A percentile compares a stretch with the other conserved stretches of the same genome.
Evolutionary conservation across 2,329 filamentous ascomycete species (phyloP).

Genomic region (Zymoseptoria passerinii): DNA sequence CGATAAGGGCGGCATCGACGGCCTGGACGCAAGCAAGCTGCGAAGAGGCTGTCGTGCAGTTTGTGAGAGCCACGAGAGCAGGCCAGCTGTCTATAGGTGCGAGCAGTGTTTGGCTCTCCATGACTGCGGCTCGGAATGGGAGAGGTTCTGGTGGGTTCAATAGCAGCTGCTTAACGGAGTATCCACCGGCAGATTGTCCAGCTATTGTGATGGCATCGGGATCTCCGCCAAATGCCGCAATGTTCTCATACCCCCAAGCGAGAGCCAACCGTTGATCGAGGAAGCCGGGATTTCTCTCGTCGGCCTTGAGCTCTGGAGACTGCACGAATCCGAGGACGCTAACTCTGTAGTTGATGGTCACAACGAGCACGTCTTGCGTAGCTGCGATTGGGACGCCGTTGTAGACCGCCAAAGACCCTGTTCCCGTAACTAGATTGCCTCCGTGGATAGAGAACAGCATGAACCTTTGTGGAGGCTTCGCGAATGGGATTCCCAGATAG

Average conservation of each 20-base stretch:
- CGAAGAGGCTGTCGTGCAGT: background rate
- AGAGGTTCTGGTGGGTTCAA: slow-evolving; percentile 1
- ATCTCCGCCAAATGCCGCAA: slow-evolving; percentile 1
- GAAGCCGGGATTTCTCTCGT: slow-evolving; percentile 3
- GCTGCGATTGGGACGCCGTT: slow-evolving; percentile 31
- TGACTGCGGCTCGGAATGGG: slow-evolving; percentile 1
- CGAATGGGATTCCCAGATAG: slow-evolving; percentile 3
- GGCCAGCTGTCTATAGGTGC: background rate
- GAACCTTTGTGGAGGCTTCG: background rate
- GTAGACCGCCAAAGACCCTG: slow-evolving; percentile 31
- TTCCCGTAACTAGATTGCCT: slow-evolving; percentile 32
- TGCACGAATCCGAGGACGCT: slow-evolving; percentile 2
- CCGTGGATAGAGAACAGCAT: slow-evolving; percentile 35
- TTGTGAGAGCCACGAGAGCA: background rate
- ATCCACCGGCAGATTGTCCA: slow-evolving; percentile 6
- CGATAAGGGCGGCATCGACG: background rate
- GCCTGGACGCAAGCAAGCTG: background rate
- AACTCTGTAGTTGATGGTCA: slow-evolving; percentile 26
- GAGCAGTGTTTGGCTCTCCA: background rate
- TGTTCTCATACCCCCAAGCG: slow-evolving; percentile 2
- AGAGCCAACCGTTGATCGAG: slow-evolving; percentile 1
- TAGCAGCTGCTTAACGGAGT: slow-evolving; percentile 2
- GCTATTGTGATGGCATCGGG: background rate
- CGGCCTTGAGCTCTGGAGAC: background rate
- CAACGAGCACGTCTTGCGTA: slow-evolving; percentile 32